A percentile compares a stretch with the other conserved stretches of the same genome.
Evolutionary conservation across 257 asterid species (phyloP).

Genomic region (Solanum habrochaites): DNA sequence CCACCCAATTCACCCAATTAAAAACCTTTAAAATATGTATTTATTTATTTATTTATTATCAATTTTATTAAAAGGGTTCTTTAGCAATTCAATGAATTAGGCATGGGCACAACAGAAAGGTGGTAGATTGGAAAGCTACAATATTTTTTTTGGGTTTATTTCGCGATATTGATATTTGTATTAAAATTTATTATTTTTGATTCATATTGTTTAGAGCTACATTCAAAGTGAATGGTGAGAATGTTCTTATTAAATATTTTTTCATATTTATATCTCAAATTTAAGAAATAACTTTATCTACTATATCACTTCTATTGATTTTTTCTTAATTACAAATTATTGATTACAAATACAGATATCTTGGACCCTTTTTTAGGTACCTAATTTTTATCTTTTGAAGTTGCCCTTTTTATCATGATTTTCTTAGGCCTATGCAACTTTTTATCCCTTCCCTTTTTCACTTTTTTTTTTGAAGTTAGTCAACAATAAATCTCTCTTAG

Average conservation of each 20-base stretch:
- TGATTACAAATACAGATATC: neutral
- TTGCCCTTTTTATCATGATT: neutral
- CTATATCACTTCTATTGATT: rapidly evolving
- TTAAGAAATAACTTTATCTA: no score
- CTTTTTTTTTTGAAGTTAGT: neutral
- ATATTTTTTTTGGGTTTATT: neutral
- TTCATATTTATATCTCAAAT: rapidly evolving
- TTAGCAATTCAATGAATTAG: neutral
- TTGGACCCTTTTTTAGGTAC: neutral
- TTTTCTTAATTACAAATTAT: neutral
- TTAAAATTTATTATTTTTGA: no score
- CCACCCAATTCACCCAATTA: neutral
- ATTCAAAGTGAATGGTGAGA: no score
- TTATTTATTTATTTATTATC: neutral
- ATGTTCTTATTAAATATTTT: rapidly evolving
- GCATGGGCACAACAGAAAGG: neutral
- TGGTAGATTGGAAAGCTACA: neutral
- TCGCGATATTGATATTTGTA: rapidly evolving
- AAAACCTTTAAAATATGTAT: neutral
- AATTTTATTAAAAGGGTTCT: neutral
- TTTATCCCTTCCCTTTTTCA: neutral
- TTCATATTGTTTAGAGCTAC: no score
- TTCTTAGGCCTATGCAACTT: neutral
- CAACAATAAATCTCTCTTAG: neutral
- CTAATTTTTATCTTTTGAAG: neutral